phyloP scores from a whole-genome alignment of 2,329 filamentous ascomycete species.

The Chrysoporthe cubensis region DNA sequence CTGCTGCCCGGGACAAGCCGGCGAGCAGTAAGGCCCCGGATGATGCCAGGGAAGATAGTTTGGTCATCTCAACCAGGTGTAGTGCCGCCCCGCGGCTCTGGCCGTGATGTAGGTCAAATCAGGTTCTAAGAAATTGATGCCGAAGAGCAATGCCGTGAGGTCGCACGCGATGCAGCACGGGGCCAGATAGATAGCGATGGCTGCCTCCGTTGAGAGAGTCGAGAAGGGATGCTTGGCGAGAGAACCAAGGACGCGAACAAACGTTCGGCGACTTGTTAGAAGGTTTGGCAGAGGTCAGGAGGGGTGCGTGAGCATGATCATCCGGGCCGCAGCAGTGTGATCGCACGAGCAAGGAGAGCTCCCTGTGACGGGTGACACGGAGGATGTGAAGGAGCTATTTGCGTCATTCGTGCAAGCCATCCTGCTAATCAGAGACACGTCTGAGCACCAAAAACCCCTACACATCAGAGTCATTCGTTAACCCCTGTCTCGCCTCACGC shows the following conservation, averaged over 20 bases:
- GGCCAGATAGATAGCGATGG: background rate
- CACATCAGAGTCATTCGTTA: background rate
- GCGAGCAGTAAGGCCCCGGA: constrained; percentile 41
- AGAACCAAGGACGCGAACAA: background rate
- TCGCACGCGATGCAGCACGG: background rate
- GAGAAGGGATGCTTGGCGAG: background rate
- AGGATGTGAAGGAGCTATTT: background rate
- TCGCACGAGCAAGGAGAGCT: background rate
- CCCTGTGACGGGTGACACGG: background rate
- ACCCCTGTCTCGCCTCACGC: background rate
- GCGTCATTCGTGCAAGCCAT: constrained; percentile 10
- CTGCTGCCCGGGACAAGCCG: constrained; percentile 33
- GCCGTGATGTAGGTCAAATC: background rate
- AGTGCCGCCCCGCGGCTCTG: constrained; percentile 27
- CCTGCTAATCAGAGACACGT: background rate
- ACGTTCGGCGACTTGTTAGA: background rate
- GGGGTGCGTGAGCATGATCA: background rate
- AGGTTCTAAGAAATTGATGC: background rate
- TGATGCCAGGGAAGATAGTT: constrained; percentile 40
- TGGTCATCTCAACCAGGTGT: constrained; percentile 40
- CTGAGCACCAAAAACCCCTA: background rate
- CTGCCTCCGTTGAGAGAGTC: background rate
- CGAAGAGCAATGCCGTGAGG: constrained; percentile 9
- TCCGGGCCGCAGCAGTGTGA: background rate
- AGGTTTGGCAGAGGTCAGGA: background rate